These are phyloP conservation scores for Camelina sativa DNA, from an alignment of 345 rosid species.

Conservation along the genomic window DNA sequence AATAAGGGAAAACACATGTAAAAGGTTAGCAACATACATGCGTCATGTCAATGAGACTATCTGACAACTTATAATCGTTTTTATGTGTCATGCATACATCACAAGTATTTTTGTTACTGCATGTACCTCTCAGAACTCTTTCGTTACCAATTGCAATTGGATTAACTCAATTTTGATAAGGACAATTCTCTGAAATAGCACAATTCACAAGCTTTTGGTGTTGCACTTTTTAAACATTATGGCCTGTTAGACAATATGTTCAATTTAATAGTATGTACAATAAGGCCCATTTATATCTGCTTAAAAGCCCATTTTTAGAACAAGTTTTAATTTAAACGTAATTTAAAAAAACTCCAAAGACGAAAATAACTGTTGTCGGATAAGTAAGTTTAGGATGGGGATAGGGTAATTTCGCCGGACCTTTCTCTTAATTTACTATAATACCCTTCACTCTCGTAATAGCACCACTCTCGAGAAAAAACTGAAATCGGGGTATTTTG, in stretches of 20 bases:
- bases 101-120: background rate
- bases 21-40: no score
- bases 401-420: background rate
- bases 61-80: background rate
- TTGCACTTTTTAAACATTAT: background rate
- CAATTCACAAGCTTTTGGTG: background rate
- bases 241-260: background rate
- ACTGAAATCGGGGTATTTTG: background rate
- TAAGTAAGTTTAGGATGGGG: no score
- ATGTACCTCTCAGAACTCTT: background rate
- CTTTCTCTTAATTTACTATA: background rate
- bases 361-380: no score
- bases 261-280: background rate
- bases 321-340: background rate
- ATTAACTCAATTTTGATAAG: background rate
- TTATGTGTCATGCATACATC: background rate
- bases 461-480: background rate
- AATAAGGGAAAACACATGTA: background rate
- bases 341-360: no score
- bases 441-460: background rate
- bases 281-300: background rate
- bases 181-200: background rate
- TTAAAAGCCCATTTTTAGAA: background rate
- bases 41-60: background rate
- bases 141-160: background rate